phyloP scores from a whole-genome alignment of 2,329 filamentous ascomycete genomes.

The Juglanconis oblonga region DNA sequence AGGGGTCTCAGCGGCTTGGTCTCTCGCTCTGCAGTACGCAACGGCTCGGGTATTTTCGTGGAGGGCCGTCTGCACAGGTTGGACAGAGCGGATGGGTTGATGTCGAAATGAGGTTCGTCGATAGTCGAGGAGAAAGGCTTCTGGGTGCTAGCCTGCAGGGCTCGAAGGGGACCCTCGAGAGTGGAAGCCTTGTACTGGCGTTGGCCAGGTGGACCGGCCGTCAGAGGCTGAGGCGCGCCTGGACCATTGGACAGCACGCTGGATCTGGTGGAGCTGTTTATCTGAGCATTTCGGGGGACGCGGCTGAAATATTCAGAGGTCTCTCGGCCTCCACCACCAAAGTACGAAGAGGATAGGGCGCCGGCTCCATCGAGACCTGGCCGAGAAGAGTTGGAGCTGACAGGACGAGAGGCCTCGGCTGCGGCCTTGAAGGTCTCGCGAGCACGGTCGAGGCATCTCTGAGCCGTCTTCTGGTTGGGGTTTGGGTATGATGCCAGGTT shows the following conservation, averaged over 20 bases:
- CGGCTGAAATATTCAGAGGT: constrained; percentile 11
- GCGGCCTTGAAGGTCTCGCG: constrained; percentile 19
- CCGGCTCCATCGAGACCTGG: constrained; percentile 5
- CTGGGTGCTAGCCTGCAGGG: constrained; percentile 26
- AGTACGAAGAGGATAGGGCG: neutral
- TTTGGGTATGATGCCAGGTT: constrained; percentile 56
- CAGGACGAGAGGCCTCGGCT: constrained; percentile 18
- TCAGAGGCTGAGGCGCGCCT: constrained; percentile 49
- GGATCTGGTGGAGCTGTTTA: constrained; percentile 19
- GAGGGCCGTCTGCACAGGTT: neutral
- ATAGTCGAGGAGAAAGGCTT: constrained; percentile 1
- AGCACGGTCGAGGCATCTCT: constrained; percentile 37
- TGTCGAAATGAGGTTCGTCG: neutral
- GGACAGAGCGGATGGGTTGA: neutral
- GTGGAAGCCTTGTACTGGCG: constrained; percentile 46
- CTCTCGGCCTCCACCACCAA: neutral
- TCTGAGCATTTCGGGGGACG: constrained; percentile 15
- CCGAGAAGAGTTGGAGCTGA: constrained; percentile 17
- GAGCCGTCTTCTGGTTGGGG: constrained; percentile 50
- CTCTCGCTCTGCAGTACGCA: constrained; percentile 3
- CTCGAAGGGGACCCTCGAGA: constrained; percentile 37
- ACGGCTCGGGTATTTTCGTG: neutral
- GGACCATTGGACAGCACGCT: constrained; percentile 29
- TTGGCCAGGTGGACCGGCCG: constrained; percentile 53
- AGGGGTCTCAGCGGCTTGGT: neutral